These are phyloP conservation scores for Pneumocystis murina DNA, from an alignment of 1,139 yeast genomes.

Conservation along the genomic window DNA sequence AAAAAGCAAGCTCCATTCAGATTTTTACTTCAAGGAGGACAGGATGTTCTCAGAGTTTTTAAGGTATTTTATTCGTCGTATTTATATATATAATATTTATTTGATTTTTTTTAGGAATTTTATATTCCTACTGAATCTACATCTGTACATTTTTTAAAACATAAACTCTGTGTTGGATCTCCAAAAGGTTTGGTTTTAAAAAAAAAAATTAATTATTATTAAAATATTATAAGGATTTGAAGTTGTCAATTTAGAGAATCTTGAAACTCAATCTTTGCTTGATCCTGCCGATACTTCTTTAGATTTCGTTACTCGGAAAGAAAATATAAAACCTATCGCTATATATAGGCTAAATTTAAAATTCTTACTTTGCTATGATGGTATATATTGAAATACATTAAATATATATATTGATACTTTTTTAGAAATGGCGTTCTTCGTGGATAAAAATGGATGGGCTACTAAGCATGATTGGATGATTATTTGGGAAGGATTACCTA, in stretches of 20 bases:
- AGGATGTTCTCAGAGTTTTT: slow-evolving; percentile 47
- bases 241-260: slow-evolving; percentile 65
- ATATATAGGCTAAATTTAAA: slow-evolving; percentile 81
- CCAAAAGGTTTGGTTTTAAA: slow-evolving; percentile 32
- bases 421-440: slow-evolving; percentile 85
- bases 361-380: slow-evolving; percentile 39
- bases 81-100: neutral
- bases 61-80: slow-evolving; percentile 19
- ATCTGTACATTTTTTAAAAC: slow-evolving; percentile 76
- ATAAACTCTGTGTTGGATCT: slow-evolving; percentile 85
- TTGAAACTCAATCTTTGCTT: slow-evolving; percentile 58
- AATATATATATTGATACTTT: slow-evolving; percentile 34
- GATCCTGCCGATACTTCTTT: slow-evolving; percentile 95
- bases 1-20: slow-evolving; percentile 33
- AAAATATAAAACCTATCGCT: slow-evolving; percentile 74
- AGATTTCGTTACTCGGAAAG: slow-evolving; percentile 84
- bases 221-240: slow-evolving; percentile 49
- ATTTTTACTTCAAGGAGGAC: slow-evolving; percentile 33
- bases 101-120: slow-evolving; percentile 35
- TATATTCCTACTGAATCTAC: slow-evolving; percentile 78
- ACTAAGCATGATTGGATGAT: slow-evolving; percentile 87
- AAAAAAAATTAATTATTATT: neutral
- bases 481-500: slow-evolving; percentile 94
- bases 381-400: neutral
- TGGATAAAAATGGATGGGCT: slow-evolving; percentile 92